Conservation (phyloP, 2,329 filamentous ascomycete genomes). For the Pleomassaria siparia region DNA sequence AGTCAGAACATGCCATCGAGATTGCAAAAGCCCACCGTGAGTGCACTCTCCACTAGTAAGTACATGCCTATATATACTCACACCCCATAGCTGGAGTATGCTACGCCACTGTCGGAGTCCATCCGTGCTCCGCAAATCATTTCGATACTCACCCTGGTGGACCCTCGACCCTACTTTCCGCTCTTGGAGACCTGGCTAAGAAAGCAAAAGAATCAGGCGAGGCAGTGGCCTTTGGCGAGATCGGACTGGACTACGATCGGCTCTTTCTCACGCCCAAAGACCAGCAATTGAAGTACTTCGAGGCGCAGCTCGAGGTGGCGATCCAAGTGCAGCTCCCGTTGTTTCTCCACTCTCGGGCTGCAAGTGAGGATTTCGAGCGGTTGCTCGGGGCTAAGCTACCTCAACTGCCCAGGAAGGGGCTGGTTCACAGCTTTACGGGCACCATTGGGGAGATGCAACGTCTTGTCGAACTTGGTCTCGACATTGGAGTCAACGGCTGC, state of each 20-base stretch:
- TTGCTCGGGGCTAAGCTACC: conserved; percentile 67
- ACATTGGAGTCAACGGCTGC: conserved; percentile 96
- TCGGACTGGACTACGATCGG: conserved; percentile 94
- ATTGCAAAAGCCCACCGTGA: conserved; percentile 74
- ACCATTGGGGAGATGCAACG: conserved; percentile 81
- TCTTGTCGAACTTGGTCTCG: conserved; percentile 76
- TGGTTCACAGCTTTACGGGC: conserved; percentile 96
- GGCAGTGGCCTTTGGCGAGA: conserved; percentile 84
- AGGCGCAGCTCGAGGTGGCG: conserved; percentile 77
- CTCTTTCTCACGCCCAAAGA: conserved; percentile 78
- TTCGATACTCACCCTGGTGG: conserved; percentile 68
- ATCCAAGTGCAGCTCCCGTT: conserved; percentile 77
- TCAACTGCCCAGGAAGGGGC: conserved; percentile 70
- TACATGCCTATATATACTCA: background rate
- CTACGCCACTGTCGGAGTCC: conserved; percentile 89
- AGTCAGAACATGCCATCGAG: conserved; percentile 72
- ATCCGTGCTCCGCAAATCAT: conserved; percentile 82
- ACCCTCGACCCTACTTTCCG: conserved; percentile 55
- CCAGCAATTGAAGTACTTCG: conserved; percentile 82
- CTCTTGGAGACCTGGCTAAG: conserved; percentile 66
- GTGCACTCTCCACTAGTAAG: conserved; percentile 32
- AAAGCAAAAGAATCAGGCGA: conserved; percentile 60
- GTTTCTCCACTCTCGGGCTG: conserved; percentile 89
- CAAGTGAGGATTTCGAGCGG: conserved; percentile 78
- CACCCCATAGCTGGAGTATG: conserved; percentile 67